Percentiles rank a stretch among this genome's conserved stretches.
These are phyloP conservation scores for Xanthoparmelia taractica DNA, from an alignment of 495 filamentous ascomycete genomes.

Conservation along the genomic window DNA sequence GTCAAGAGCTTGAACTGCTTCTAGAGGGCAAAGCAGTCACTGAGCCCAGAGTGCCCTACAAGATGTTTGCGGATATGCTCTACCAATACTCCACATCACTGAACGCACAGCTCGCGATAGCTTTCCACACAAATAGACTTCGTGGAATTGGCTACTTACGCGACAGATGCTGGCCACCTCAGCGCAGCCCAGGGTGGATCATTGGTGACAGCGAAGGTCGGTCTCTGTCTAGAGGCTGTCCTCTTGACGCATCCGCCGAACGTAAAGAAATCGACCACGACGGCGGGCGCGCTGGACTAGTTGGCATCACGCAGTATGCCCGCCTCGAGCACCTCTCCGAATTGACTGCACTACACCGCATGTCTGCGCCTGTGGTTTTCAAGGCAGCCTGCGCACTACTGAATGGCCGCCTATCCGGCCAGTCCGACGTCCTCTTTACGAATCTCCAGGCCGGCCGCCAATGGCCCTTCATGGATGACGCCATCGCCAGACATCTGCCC, in stretches of 20 bases:
- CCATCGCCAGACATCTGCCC: conserved; percentile 22
- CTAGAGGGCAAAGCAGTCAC: no score
- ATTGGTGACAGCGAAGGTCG: conserved; percentile 6
- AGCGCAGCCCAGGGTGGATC: conserved; percentile 10
- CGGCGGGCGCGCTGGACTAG: background rate
- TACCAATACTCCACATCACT: conserved; percentile 20
- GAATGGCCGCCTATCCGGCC: conserved; percentile 16
- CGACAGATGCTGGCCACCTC: conserved; percentile 19
- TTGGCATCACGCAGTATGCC: background rate
- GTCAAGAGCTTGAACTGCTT: no score
- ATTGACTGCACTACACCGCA: background rate
- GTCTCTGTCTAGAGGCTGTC: background rate
- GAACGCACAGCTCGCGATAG: conserved; percentile 12
- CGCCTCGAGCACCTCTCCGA: background rate
- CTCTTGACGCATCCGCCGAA: background rate
- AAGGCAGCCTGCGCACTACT: conserved; percentile 25
- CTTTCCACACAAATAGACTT: background rate
- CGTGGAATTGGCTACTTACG: background rate
- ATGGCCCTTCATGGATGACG: conserved; percentile 27
- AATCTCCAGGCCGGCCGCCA: conserved; percentile 20
- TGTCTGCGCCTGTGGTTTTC: conserved; percentile 21
- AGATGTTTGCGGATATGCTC: conserved; percentile 26
- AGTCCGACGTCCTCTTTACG: conserved; percentile 25
- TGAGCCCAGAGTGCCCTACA: no score
- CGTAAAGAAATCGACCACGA: background rate